These are phyloP conservation scores for Alternaria sp. DNA, from an alignment of 2,329 filamentous ascomycete genomes.

Conservation along the genomic window DNA sequence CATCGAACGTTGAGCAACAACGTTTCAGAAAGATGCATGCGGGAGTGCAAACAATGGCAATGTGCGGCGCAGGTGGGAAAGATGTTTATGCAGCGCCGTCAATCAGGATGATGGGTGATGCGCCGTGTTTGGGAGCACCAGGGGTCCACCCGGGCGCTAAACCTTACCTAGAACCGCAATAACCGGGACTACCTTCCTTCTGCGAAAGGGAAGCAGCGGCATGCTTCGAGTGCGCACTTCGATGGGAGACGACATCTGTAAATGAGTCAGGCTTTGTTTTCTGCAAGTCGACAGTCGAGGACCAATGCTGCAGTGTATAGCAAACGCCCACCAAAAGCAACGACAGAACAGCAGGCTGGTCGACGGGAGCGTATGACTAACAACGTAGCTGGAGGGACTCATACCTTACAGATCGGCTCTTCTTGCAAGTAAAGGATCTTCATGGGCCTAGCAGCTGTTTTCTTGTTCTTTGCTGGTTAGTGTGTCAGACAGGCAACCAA, in stretches of 20 bases:
- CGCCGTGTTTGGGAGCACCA: slow-evolving; percentile 32
- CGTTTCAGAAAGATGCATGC: slow-evolving; percentile 2
- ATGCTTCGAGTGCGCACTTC: slow-evolving; percentile 6
- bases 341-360: slow-evolving; percentile 25
- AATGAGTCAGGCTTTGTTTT: slow-evolving; percentile 2
- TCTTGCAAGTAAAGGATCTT: not conserved
- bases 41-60: slow-evolving; percentile 17
- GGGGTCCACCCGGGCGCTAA: slow-evolving; percentile 21
- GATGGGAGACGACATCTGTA: slow-evolving; percentile 3
- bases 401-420: not conserved
- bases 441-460: not conserved
- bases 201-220: slow-evolving; percentile 13
- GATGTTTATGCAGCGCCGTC: slow-evolving; percentile 31
- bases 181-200: slow-evolving; percentile 17
- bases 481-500: not conserved
- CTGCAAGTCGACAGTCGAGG: not conserved
- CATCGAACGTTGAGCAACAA: slow-evolving; percentile 25
- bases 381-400: not conserved
- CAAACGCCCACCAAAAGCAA: slow-evolving; percentile 7
- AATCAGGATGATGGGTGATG: slow-evolving; percentile 25
- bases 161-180: slow-evolving; percentile 22
- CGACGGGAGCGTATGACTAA: slow-evolving; percentile 6
- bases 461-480: not conserved
- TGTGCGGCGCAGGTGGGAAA: slow-evolving; percentile 15
- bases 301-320: not conserved